Evolutionary conservation across 768 basidiomycete genomes (phyloP).

Genomic region (Russula ochroleuca): DNA sequence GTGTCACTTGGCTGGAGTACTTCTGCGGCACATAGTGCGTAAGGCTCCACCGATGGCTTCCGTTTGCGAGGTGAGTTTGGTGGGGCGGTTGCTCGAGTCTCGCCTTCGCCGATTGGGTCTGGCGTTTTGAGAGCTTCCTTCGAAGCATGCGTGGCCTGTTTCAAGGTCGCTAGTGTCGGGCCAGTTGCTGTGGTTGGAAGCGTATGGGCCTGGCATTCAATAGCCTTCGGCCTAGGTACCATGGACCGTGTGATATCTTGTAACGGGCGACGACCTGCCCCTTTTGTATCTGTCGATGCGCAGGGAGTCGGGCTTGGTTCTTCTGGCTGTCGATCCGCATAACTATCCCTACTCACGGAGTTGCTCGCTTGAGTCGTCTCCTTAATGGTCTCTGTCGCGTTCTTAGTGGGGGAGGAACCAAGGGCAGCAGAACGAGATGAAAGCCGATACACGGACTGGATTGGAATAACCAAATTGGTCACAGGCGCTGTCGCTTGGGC

Average conservation of each 20-base stretch:
- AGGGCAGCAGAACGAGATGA: neutral
- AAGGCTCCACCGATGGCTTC: constrained; percentile 1
- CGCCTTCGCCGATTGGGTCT: neutral
- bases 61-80: constrained; percentile 5
- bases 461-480: neutral
- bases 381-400: neutral
- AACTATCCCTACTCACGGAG: neutral
- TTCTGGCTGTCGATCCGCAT: neutral
- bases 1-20: neutral
- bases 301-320: neutral
- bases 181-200: too few relatives aligned
- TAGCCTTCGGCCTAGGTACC: neutral
- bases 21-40: neutral
- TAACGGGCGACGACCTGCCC: neutral
- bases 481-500: neutral
- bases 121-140: neutral
- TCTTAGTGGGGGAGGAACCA: neutral
- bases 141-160: neutral
- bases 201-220: neutral
- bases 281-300: too few relatives aligned
- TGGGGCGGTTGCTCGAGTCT: neutral
- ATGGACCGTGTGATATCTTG: constrained; percentile 4
- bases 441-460: neutral
- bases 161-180: neutral
- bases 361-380: neutral